Evolutionary conservation across 768 basidiomycete species (phyloP), one percentile per base, ranked within the genome.

Genomic region (Phaffia tasmanica): DNA sequence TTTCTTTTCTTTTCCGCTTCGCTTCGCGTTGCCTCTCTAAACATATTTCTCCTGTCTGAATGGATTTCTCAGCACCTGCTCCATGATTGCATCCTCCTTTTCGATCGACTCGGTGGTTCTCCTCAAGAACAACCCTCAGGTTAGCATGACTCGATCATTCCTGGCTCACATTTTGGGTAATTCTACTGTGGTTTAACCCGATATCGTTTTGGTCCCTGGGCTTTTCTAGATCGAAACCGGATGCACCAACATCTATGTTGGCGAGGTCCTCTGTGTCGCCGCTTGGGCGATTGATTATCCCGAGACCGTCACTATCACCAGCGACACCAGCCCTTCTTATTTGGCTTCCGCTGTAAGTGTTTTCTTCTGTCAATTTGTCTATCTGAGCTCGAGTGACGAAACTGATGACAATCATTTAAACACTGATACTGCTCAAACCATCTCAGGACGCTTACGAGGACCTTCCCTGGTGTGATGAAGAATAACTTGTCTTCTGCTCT

Each of bases 91-190:
- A 32, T 21, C 56, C 30, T 70, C 61, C 1, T 71, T 76, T 71
- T 75, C 78, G 47, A 72, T 86, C 75, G 82, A 84, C 79, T 64
- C 71, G 29, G 82, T 82, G 48, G 79, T 83, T 5, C 78, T 90
- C 35, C 78, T 74, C 73, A 19, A 70, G 67, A 88, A 89, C 82
- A 90, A 90, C 82, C 88, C 86, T 23, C 84, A 88, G 75, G 69
- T 65, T 19, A 55, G 64, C 42, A 23, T 47, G 6, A 3, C 29
- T n/a, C 46, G 16, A 19, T 50, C 49, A 42, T 3, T 14, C 23
- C 21, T 49, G 15, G 60, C 5, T 21, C 27, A 11, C 15, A 35
- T 2, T 29, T 29, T 7, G 18, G 6, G n/a, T 18, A 8, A 5
- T 14, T 25, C 19, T 23, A 11, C 11, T 14, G 11, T 2, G 9